Evolutionary conservation across 176 grass and related monocot genomes (phyloP), one percentile per base, ranked within the genome.

Genomic region (Cenchrus purpureus): DNA sequence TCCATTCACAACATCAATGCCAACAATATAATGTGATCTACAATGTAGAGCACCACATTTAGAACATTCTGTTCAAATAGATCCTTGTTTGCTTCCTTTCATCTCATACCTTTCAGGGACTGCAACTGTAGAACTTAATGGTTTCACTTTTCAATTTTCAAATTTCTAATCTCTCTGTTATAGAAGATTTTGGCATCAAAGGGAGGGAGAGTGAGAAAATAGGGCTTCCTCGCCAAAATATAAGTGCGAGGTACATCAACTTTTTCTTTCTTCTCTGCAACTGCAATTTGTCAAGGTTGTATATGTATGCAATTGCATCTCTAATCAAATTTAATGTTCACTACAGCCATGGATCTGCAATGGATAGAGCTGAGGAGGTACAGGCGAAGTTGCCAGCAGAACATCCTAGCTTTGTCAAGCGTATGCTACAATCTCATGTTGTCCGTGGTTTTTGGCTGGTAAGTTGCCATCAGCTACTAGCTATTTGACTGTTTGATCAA

Each of bases 381-480:
- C 79, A 66, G 17, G 57, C 59, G 3, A 82, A 90, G 73, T 78
- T 90, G 77, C 73, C 73, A 72, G 10, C 73, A 72, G 15, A 85
- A 68, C 60, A 82, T 78, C 88, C 79, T 82, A 86, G 79, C 57
- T 86, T 90, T 65, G 19, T 50, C 66, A 90, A 82, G 57, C 0
- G 28, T 57, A 90, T 90, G 88, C 65, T 78, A 50, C 79, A 66
- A 51, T 90, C 88, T 65, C 88, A 90, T 86, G 88, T 90, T 12
- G 28, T 86, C 67, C 50, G 43, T 4, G 83, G 88, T 42, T 90
- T 89, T 90, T 90, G 88, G 83, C 65, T 90, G 79, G 88, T 90
- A 78, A 73, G 78, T 72, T 44, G 17, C 48, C 62, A 58, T 65
- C 12, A 12, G 7, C 44, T 48, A 49, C 17, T 81, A 57, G 14